Conservation (phyloP, 306 rosid species). For the Fragaria nilgerrensis region DNA sequence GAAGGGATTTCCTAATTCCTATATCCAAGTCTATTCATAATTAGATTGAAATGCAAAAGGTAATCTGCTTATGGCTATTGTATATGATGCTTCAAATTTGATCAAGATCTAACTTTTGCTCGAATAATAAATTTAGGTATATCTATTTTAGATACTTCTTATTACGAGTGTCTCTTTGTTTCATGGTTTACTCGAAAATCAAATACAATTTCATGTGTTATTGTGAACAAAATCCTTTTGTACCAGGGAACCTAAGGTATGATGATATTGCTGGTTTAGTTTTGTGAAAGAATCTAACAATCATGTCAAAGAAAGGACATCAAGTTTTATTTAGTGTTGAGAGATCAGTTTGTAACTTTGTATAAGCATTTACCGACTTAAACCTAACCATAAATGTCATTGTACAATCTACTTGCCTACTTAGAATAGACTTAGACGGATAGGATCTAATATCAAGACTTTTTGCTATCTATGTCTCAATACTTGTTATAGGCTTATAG, state of each 20-base stretch:
- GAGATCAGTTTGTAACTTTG: background rate
- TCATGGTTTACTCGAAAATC: background rate
- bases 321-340: background rate
- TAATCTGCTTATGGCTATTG: background rate
- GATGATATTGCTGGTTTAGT: background rate
- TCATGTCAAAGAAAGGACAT: background rate
- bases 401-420: background rate
- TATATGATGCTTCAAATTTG: background rate
- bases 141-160: no score
- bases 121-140: background rate
- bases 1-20: background rate
- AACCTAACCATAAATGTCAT: background rate
- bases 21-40: background rate
- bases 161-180: no score
- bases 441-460: background rate
- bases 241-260: background rate
- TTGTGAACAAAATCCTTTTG: background rate
- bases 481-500: background rate
- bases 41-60: background rate
- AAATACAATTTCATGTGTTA: background rate
- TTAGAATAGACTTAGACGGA: background rate
- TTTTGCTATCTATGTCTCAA: background rate
- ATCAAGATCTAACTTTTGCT: background rate
- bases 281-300: background rate
- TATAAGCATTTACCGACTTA: background rate